These are phyloP conservation scores for Eucalyptus brandiana DNA, from an alignment of 345 rosid genomes.

Conservation along the genomic window DNA sequence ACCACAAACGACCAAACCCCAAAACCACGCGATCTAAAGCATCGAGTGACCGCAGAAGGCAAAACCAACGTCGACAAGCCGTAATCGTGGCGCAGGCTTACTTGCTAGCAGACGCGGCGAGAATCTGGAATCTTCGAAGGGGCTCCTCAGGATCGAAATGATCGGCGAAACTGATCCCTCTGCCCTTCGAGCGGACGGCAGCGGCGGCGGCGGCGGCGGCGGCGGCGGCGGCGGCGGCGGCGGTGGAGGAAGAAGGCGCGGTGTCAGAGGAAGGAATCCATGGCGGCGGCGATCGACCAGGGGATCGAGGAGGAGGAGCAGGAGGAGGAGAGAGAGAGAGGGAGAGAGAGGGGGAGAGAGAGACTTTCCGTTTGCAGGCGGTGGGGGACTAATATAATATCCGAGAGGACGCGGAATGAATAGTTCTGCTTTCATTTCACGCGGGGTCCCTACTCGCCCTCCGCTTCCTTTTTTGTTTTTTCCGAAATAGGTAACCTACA, in stretches of 20 bases:
- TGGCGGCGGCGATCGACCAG: neutral
- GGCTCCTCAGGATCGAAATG: neutral
- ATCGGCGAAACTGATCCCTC: neutral
- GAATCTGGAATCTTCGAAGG: neutral
- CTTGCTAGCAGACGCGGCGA: neutral
- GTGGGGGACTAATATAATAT: neutral
- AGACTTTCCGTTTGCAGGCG: neutral
- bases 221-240: neutral
- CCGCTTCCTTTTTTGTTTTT: neutral
- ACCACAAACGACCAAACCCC: neutral
- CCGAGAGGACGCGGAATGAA: neutral
- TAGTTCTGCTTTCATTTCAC: neutral
- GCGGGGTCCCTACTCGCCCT: neutral
- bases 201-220: neutral
- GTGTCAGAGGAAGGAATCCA: neutral
- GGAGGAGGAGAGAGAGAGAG: neutral
- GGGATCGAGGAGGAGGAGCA: neutral
- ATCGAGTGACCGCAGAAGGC: neutral
- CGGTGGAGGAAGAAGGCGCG: neutral
- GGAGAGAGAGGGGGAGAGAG: neutral
- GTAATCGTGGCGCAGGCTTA: neutral
- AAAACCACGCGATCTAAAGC: neutral
- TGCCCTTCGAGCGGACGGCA: neutral
- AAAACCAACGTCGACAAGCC: neutral
- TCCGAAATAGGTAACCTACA: neutral